These are phyloP conservation scores for Phialocephala subalpina DNA, from an alignment of 2,329 filamentous ascomycete species.

Conservation along the genomic window DNA sequence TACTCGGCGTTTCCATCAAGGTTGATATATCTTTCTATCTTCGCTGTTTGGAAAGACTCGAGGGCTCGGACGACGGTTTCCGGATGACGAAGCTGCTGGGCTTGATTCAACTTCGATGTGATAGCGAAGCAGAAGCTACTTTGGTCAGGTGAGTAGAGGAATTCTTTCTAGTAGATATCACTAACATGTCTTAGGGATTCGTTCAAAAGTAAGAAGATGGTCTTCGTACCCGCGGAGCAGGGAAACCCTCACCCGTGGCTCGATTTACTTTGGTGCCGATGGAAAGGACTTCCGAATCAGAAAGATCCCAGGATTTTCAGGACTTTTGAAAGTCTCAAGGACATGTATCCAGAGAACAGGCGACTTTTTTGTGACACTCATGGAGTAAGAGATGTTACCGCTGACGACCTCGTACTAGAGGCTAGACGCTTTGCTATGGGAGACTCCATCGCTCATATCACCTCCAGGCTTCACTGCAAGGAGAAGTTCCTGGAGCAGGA, in stretches of 20 bases:
- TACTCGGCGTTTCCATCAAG: conserved; percentile 19
- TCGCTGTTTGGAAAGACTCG: conserved; percentile 9
- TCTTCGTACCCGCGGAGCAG: conserved; percentile 12
- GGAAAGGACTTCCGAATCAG: conserved; percentile 13
- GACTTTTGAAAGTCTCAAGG: conserved; percentile 5
- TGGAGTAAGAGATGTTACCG: conserved; percentile 6
- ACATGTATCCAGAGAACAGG: conserved; percentile 17
- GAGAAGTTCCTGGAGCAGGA: conserved; percentile 20
- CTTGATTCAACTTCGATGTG: conserved; percentile 10
- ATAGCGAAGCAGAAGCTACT: conserved; percentile 1
- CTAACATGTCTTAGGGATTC: conserved; percentile 3
- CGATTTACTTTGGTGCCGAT: conserved; percentile 9
- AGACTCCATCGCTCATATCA: conserved; percentile 15
- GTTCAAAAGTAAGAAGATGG: neutral
- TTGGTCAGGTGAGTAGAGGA: neutral
- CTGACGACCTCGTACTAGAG: conserved; percentile 12
- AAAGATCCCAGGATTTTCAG: conserved; percentile 4
- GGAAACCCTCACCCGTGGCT: conserved; percentile 1
- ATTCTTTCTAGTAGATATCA: too few species aligned
- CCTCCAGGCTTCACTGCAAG: conserved; percentile 10
- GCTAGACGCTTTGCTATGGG: neutral
- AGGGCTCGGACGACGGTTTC: neutral
- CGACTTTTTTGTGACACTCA: conserved; percentile 18
- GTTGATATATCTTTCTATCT: conserved; percentile 18
- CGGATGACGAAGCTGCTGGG: neutral